phyloP scores from a whole-genome alignment of 202 grass and related monocot genomes.

The Elaeis oleifera region DNA sequence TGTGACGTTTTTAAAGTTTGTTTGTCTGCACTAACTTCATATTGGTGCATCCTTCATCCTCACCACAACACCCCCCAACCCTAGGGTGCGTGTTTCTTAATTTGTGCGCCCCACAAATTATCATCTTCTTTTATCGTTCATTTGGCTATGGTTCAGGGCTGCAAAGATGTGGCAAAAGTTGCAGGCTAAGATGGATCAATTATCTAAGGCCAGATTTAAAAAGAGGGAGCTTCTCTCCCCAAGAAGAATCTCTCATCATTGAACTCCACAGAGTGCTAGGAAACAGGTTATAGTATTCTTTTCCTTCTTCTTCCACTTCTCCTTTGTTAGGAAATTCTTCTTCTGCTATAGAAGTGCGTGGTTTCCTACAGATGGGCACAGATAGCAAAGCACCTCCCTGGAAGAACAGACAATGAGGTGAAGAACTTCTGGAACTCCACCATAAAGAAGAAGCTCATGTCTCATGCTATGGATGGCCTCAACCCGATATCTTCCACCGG shows the following conservation, averaged over 20 bases:
- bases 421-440: conserved; percentile 99
- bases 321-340: background rate
- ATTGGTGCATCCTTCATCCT: too few relatives aligned
- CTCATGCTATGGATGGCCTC: conserved; percentile 56
- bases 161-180: conserved; percentile 97
- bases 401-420: conserved; percentile 97
- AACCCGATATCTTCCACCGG: conserved; percentile 26
- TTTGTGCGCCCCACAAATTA: too few relatives aligned
- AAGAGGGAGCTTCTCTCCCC: conserved; percentile 88
- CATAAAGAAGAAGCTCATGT: conserved; percentile 95
- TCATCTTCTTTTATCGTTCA: too few relatives aligned
- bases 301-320: background rate
- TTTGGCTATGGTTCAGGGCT: conserved; percentile 33
- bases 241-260: conserved; percentile 93
- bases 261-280: conserved; percentile 93
- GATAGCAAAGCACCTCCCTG: conserved; percentile 96
- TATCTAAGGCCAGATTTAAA: conserved; percentile 96
- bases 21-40: too few relatives aligned
- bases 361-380: conserved; percentile 66
- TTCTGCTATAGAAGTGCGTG: background rate
- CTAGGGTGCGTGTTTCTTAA: too few relatives aligned
- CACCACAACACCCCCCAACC: too few relatives aligned
- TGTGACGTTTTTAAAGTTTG: background rate
- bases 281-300: conserved; percentile 49
- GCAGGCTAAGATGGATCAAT: conserved; percentile 99